A percentile compares a stretch with the other conserved stretches of the same genome.
These are phyloP conservation scores for Trypanosomatidae sp. DNA, from an alignment of 208 protist genomes.

Conservation along the genomic window DNA sequence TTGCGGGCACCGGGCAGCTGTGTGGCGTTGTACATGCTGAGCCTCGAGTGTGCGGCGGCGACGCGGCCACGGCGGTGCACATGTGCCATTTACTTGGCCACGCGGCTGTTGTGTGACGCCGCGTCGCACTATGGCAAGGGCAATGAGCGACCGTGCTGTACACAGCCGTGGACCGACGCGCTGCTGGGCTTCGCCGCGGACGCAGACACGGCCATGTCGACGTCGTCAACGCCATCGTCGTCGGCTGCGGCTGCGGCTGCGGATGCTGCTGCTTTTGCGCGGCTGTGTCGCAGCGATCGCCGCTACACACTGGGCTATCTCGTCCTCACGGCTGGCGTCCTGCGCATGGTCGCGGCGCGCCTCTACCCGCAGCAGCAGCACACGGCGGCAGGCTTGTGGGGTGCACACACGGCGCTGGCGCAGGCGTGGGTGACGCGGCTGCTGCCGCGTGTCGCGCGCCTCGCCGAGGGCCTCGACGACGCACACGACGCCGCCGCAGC, in stretches of 20 bases:
- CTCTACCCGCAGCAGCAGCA: conserved; percentile 14
- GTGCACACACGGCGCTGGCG: conserved; percentile 24
- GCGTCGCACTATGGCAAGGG: conserved; percentile 49
- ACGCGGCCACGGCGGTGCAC: conserved; percentile 9
- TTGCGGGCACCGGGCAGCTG: conserved; percentile 17
- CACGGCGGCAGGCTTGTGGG: no score
- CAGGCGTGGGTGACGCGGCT: conserved; percentile 12
- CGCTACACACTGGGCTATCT: conserved; percentile 56
- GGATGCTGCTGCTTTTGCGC: no score
- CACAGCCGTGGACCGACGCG: conserved; percentile 37
- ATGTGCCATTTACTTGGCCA: conserved; percentile 38
- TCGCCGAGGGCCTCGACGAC: conserved; percentile 18
- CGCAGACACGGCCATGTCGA: not conserved
- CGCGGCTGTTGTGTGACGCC: conserved; percentile 38
- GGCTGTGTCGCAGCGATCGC: conserved; percentile 11
- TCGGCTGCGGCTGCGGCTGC: no score
- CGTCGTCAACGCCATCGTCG: conserved; percentile 3
- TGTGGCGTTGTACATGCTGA: conserved; percentile 31
- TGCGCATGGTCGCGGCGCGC: conserved; percentile 21
- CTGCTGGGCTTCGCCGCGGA: conserved; percentile 8
- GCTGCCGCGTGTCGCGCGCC: conserved; percentile 19
- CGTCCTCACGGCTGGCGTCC: conserved; percentile 25
- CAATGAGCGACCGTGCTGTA: conserved; percentile 72
- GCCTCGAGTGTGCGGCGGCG: conserved; percentile 7
- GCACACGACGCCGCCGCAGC: not conserved